Conservation (phyloP, 2,329 filamentous ascomycete species). For the Fusarium phyllophilum region DNA sequence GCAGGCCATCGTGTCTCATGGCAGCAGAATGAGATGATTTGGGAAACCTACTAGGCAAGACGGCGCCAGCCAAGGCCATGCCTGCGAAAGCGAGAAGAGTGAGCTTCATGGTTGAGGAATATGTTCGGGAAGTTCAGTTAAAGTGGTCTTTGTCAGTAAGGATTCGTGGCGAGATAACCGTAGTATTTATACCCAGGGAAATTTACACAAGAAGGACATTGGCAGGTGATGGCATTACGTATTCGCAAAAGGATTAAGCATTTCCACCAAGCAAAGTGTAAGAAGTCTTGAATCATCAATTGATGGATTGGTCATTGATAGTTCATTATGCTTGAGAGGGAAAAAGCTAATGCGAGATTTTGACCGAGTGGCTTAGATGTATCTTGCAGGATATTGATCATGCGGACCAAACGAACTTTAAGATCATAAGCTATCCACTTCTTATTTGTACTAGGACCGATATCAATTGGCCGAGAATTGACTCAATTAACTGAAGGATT, state of each 20-base stretch:
- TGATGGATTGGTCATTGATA: background rate
- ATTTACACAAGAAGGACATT: background rate
- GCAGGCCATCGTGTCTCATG: background rate
- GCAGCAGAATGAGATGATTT: background rate
- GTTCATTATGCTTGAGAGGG: background rate
- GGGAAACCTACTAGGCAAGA: background rate
- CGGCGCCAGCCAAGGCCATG: background rate
- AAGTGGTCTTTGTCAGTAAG: background rate
- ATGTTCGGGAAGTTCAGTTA: too few relatives aligned
- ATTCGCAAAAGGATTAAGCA: background rate
- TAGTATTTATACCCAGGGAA: background rate
- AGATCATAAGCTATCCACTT: background rate
- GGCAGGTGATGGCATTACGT: background rate
- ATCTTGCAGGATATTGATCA: background rate
- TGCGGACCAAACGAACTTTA: background rate
- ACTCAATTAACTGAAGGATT: background rate
- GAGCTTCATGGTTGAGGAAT: too few relatives aligned
- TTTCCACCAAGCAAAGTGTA: background rate
- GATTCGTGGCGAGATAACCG: too few relatives aligned
- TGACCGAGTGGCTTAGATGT: background rate
- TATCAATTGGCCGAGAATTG: background rate
- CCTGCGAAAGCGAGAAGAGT: background rate
- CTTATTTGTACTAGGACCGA: background rate
- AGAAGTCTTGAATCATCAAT: background rate
- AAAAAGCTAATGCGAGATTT: background rate